Base-by-base conservation (phyloP, 73 alveolate genomes). In the Paramecium biaurelia region DNA sequence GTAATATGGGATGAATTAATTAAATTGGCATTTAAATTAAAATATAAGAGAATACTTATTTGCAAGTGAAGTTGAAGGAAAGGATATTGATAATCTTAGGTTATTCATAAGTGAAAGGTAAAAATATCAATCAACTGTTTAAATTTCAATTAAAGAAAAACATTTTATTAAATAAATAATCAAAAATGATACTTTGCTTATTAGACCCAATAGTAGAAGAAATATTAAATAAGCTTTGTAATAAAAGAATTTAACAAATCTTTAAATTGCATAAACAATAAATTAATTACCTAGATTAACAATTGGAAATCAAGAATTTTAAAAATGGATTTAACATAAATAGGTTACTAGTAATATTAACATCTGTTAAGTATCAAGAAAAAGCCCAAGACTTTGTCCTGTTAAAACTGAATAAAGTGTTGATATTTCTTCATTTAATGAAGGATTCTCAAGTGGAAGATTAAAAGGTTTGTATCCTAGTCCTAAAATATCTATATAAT, bases 401-500 rank as follows among this genome's bases (percentile, higher is more conserved):
- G 21, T 63, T 7, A 24, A 14, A 63, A 63, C 84, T 23, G 84
- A 63, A 63, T 32, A 26, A 30, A 63, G 84, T 63, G 84, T 38
- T 30, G 74, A 47, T 23, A 12, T 42, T 20, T 41, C 70, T 10
- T 79, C 74, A 21, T 79, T 24, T 30, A 20, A 45, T 30, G 90
- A 79, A 30, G 72, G 90, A 0, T 79, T 79, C 18, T 42, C 70
- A 10, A 79, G 90, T 47, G 56, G 90, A 37, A 79, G 72, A 45
- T 34, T 79, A 11, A 79, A 8, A 47, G 56, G 32, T 11, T 24
- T 79, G 56, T 79, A 79, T 79, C 90, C 90, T 20, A 79, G 90
- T 79, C 56, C 28, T 1, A 79, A 79, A 23, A 79, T 24, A 15
- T 24, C 21, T 7, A 26, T 63, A 0, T 14, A 24, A 30, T 38